These are phyloP conservation scores for Trichophyton equinum DNA, from an alignment of 2,329 filamentous ascomycete genomes.

Conservation along the genomic window DNA sequence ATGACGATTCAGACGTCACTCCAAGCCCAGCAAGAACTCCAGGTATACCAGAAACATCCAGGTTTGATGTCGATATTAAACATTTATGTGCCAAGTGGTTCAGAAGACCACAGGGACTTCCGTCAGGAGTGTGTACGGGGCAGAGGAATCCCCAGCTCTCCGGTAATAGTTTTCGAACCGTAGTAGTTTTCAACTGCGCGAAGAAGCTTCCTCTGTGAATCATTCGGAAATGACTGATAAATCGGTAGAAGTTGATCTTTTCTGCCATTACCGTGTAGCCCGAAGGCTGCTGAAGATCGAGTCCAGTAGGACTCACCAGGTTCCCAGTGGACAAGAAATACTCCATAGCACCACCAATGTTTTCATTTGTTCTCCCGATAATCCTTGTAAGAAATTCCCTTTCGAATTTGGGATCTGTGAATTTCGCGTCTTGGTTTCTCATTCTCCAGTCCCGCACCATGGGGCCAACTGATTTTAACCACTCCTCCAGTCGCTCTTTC, in stretches of 20 bases:
- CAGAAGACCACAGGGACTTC: constrained; percentile 81
- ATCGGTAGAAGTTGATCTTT: constrained; percentile 97
- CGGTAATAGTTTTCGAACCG: constrained; percentile 84
- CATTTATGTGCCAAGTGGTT: constrained; percentile 96
- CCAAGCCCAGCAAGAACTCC: constrained; percentile 67
- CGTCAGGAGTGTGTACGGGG: constrained; percentile 94
- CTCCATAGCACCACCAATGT: constrained; percentile 72
- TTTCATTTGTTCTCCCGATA: constrained; percentile 72
- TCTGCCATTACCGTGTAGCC: constrained; percentile 95
- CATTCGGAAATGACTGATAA: constrained; percentile 98
- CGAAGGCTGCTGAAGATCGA: constrained; percentile 87
- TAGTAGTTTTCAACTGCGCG: constrained; percentile 91
- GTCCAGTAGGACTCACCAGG: constrained; percentile 73
- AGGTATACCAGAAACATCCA: constrained; percentile 65
- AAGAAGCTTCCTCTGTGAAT: constrained; percentile 98
- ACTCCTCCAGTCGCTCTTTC: constrained; percentile 88
- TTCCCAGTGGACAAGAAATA: constrained; percentile 97
- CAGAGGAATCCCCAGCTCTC: constrained; percentile 98
- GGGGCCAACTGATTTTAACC: constrained; percentile 53
- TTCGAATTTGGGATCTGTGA: constrained; percentile 63
- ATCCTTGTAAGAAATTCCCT: constrained; percentile 69
- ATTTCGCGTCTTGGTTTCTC: constrained; percentile 42
- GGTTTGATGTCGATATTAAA: constrained; percentile 62
- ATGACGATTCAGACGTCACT: constrained; percentile 60
- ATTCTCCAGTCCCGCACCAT: constrained; percentile 44